These are phyloP conservation scores for Schoenoplectus triqueter DNA, from an alignment of 202 grass and related monocot genomes.

Conservation along the genomic window DNA sequence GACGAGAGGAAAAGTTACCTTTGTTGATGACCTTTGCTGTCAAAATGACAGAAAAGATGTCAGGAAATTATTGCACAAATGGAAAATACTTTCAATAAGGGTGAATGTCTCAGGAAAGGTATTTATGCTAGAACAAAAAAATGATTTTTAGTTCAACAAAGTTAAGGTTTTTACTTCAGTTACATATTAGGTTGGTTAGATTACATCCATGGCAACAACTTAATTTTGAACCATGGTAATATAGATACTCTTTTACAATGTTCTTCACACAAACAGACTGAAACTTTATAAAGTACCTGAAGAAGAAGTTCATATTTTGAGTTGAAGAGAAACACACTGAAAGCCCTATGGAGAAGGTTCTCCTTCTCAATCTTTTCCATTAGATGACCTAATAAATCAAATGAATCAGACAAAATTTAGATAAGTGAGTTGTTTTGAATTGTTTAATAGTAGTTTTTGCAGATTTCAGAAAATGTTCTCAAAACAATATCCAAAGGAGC, in stretches of 20 bases:
- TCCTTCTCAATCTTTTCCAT: constrained; percentile 93
- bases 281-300: constrained; percentile 56
- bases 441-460: neutral
- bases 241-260: neutral
- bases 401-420: constrained; percentile 13
- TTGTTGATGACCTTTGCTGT: constrained; percentile 88
- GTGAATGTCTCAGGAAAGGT: neutral
- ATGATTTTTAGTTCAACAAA: neutral
- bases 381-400: constrained; percentile 68
- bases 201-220: neutral
- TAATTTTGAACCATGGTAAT: neutral
- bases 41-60: constrained; percentile 38
- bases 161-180: neutral
- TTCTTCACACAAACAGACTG: neutral
- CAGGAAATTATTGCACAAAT: constrained; percentile 7
- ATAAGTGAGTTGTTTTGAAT: constrained; percentile 12
- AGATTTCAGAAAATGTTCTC: constrained; percentile 5
- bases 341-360: constrained; percentile 96
- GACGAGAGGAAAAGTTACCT: constrained; percentile 95
- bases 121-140: neutral
- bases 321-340: constrained; percentile 98
- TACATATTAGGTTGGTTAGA: neutral
- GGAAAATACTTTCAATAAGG: neutral
- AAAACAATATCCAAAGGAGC: constrained; percentile 24
- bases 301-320: constrained; percentile 94